phyloP scores from a whole-genome alignment of 805 yeast genomes.

The Ogataea thermomethanolica region DNA sequence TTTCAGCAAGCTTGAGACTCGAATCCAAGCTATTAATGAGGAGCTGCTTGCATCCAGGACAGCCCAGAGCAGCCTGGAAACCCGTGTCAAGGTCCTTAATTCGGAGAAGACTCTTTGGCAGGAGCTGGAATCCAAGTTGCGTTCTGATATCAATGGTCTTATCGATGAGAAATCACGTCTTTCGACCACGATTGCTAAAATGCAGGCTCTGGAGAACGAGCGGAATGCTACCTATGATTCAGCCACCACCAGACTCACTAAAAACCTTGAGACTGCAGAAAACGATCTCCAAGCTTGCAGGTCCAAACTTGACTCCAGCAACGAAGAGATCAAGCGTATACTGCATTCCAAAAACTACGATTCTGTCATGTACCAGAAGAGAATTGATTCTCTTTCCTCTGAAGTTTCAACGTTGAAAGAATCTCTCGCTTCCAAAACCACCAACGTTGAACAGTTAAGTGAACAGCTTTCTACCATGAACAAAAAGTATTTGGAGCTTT shows the following conservation, averaged over 20 bases:
- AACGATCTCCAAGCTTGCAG: slow-evolving; percentile 42
- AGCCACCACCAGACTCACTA: slow-evolving; percentile 44
- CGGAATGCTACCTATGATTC: slow-evolving; percentile 52
- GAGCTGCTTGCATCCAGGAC: slow-evolving; percentile 55
- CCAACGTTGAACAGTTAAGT: slow-evolving; percentile 37
- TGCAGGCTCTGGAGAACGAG: slow-evolving; percentile 61
- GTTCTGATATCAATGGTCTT: slow-evolving; percentile 49
- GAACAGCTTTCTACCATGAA: slow-evolving; percentile 35
- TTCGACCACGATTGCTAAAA: slow-evolving; percentile 51
- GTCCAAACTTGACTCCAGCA: slow-evolving; percentile 43
- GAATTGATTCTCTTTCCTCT: slow-evolving; percentile 51
- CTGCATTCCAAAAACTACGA: slow-evolving; percentile 55
- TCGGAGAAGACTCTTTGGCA: slow-evolving; percentile 55
- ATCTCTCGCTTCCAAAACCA: slow-evolving; percentile 40
- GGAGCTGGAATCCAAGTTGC: slow-evolving; percentile 46
- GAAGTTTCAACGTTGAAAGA: slow-evolving; percentile 43
- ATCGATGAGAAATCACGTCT: slow-evolving; percentile 57
- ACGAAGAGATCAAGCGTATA: slow-evolving; percentile 49
- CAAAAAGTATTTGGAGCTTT: slow-evolving; percentile 29
- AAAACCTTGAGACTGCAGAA: slow-evolving; percentile 49
- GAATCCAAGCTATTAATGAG: slow-evolving; percentile 45
- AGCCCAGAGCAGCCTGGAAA: slow-evolving; percentile 39
- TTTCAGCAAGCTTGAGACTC: slow-evolving; percentile 45
- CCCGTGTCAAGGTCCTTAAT: slow-evolving; percentile 44
- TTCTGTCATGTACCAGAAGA: slow-evolving; percentile 53